Conservation (phyloP, 345 rosid genomes). For the Gossypium stocksii region DNA sequence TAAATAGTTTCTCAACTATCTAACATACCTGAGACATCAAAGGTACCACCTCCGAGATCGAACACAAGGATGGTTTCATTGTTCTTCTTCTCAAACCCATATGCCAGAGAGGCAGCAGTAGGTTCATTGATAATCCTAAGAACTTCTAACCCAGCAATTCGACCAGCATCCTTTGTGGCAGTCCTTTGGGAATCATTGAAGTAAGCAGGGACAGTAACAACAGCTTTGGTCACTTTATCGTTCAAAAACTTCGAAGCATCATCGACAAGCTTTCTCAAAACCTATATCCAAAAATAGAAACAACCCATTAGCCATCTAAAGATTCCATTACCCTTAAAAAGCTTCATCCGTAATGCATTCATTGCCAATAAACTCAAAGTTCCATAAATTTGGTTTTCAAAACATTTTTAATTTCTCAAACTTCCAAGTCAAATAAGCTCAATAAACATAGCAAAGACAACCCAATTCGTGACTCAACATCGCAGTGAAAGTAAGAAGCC, state of each 20-base stretch:
- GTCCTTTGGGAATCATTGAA: conserved; percentile 90
- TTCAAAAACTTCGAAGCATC: conserved; percentile 83
- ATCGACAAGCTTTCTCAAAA: conserved; percentile 91
- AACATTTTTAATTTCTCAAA: not conserved
- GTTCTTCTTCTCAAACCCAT: conserved; percentile 92
- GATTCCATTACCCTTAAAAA: not conserved
- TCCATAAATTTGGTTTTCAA: not conserved
- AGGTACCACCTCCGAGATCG: conserved; percentile 99
- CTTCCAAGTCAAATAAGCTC: not conserved
- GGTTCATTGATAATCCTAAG: conserved; percentile 97
- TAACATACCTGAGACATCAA: conserved; percentile 87
- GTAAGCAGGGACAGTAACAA: conserved; percentile 75
- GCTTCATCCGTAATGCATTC: not conserved
- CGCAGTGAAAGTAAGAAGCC: not conserved
- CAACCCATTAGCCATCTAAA: not conserved
- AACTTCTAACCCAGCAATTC: conserved; percentile 78
- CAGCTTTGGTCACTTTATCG: conserved; percentile 66
- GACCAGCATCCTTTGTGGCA: conserved; percentile 97
- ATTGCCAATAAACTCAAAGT: not conserved
- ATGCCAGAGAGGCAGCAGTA: conserved; percentile 95
- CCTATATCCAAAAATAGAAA: conserved; percentile 37
- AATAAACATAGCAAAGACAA: not conserved
- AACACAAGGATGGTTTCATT: conserved; percentile 95
- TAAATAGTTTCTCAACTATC: not conserved
- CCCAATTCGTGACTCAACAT: not conserved